phyloP scores from a whole-genome alignment of 257 asterid species.

The Plantago ovata region DNA sequence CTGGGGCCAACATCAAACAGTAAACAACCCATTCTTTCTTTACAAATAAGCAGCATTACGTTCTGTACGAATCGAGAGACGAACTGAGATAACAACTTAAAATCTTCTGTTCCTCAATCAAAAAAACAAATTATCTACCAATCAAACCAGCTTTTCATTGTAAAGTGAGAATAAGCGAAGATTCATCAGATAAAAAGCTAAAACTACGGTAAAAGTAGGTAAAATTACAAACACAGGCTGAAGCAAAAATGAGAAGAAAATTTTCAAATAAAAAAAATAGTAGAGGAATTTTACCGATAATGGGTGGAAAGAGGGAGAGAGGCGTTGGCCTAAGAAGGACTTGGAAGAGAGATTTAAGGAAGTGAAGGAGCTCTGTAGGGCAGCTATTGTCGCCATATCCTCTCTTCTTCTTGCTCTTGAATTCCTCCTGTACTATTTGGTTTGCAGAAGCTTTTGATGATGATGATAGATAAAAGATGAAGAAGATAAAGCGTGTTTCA shows the following conservation, averaged over 20 bases:
- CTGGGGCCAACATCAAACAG: too few species aligned
- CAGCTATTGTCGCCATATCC: constrained; percentile 55
- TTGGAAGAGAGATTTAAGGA: constrained; percentile 61
- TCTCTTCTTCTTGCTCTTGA: too few species aligned
- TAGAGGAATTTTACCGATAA: constrained; percentile 44
- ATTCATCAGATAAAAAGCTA: neutral
- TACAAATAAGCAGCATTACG: too few species aligned
- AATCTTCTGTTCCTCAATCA: too few species aligned
- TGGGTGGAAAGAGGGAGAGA: constrained; percentile 46
- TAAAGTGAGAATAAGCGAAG: neutral
- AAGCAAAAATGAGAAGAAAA: neutral
- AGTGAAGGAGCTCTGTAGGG: constrained; percentile 67
- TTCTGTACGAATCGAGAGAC: too few species aligned
- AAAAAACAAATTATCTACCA: neutral
- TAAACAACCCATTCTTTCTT: too few species aligned
- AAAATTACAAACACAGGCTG: neutral
- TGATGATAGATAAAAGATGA: constrained; percentile 1
- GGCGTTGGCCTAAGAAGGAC: constrained; percentile 65
- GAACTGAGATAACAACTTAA: constrained; percentile 7
- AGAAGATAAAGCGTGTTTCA: constrained; percentile 1
- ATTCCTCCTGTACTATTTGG: neutral
- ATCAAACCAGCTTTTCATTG: neutral
- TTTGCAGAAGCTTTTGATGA: neutral
- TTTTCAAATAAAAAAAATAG: neutral
- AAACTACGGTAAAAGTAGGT: neutral